These are phyloP conservation scores for Claviceps pusilla DNA, from an alignment of 2,329 filamentous ascomycete species.

Conservation along the genomic window DNA sequence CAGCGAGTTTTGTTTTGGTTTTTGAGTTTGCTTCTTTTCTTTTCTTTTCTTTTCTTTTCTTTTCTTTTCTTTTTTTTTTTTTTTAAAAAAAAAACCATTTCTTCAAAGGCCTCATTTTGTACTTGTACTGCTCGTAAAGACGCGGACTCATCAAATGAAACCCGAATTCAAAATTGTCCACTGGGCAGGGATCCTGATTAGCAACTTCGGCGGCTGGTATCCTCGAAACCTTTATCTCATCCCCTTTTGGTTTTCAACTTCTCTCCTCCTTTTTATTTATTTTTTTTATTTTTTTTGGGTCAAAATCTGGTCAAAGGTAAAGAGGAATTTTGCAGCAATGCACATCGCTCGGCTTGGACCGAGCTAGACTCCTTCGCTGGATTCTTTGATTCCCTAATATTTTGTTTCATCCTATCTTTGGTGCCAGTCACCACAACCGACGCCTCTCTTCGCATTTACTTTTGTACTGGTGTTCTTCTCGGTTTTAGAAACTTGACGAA, in stretches of 20 bases:
- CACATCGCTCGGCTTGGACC: constrained; percentile 35
- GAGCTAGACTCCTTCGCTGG: constrained; percentile 25
- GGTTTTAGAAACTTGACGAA: constrained; percentile 27
- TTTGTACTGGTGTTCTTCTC: constrained; percentile 13
- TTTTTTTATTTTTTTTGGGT: constrained; percentile 10
- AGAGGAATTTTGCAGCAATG: constrained; percentile 50
- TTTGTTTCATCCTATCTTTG: constrained; percentile 7
- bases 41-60: constrained; percentile 14
- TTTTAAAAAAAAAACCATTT: too few species aligned
- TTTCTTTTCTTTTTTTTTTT: too few species aligned
- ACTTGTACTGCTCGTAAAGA: too few species aligned
- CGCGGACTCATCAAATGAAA: constrained; percentile 24
- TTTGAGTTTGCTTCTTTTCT: constrained; percentile 14
- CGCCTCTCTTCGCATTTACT: not conserved
- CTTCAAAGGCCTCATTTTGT: too few species aligned
- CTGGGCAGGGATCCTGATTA: constrained; percentile 27
- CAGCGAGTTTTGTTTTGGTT: not conserved
- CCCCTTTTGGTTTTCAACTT: constrained; percentile 13
- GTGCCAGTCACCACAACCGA: too few species aligned
- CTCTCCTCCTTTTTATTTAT: constrained; percentile 5
- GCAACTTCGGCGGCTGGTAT: constrained; percentile 30
- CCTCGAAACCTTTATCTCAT: constrained; percentile 10
- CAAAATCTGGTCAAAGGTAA: constrained; percentile 26
- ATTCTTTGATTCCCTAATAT: constrained; percentile 12
- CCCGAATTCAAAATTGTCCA: constrained; percentile 30